Percentiles rank a stretch among this genome's conserved stretches.
phyloP scores from a whole-genome alignment of 2,329 filamentous ascomycete genomes.

The Alternaria triticimaculans region DNA sequence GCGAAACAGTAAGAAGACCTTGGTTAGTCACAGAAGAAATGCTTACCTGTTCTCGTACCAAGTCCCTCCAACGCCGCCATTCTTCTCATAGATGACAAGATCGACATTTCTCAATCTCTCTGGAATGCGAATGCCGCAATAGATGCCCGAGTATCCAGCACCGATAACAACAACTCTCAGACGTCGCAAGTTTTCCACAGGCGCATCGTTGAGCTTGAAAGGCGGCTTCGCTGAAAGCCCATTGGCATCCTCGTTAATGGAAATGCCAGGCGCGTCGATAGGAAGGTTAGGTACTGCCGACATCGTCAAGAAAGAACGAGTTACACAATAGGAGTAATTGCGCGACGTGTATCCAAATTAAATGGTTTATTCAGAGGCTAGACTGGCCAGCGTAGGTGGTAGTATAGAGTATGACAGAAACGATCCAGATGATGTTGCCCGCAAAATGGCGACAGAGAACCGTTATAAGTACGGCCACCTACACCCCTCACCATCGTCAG shows the following conservation, averaged over 20 bases:
- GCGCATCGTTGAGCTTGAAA: conserved; percentile 46
- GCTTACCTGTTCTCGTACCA: conserved; percentile 49
- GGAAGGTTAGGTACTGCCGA: conserved; percentile 41
- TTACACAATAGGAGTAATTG: background rate
- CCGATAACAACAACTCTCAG: conserved; percentile 55
- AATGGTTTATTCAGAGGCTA: conserved; percentile 9
- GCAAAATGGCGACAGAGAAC: conserved; percentile 2
- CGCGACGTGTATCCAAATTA: conserved; percentile 10
- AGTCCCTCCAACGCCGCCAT: conserved; percentile 49
- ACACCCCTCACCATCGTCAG: background rate
- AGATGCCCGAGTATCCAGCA: conserved; percentile 54
- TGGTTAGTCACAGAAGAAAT: background rate
- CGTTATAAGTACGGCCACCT: conserved; percentile 5
- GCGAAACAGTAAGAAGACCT: background rate
- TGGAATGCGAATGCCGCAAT: conserved; percentile 53
- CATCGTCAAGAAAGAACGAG: conserved; percentile 24
- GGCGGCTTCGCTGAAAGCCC: conserved; percentile 8
- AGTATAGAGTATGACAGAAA: conserved; percentile 17
- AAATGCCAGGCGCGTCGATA: conserved; percentile 19
- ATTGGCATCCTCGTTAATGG: conserved; percentile 15
- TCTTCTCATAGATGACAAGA: conserved; percentile 54
- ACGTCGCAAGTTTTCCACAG: conserved; percentile 52
- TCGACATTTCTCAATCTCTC: conserved; percentile 50
- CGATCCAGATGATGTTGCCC: background rate
- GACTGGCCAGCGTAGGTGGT: conserved; percentile 15